Percentiles rank a stretch among this genome's conserved stretches.
These are phyloP conservation scores for Guadua angustifolia DNA, from an alignment of 176 grass and related monocot genomes.

Conservation along the genomic window DNA sequence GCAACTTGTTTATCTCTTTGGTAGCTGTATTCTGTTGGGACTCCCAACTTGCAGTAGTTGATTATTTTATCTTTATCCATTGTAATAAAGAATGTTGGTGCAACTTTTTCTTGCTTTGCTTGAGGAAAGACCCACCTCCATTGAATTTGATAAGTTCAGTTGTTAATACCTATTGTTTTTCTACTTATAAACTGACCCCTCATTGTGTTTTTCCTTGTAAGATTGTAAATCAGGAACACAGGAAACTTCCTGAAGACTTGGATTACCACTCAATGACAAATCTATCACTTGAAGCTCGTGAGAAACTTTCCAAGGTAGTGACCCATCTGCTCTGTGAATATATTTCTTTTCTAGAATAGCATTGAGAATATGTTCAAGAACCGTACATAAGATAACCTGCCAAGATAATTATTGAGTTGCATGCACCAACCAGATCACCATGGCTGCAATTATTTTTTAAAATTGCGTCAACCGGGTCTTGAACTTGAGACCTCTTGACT, in stretches of 20 bases:
- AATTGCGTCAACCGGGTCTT: too few relatives aligned
- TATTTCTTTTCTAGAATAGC: not conserved
- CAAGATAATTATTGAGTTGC: too few relatives aligned
- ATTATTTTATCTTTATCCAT: not conserved
- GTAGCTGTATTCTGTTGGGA: conserved; percentile 7
- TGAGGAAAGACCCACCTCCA: conserved; percentile 4
- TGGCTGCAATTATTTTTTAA: too few relatives aligned
- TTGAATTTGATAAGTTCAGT: conserved; percentile 17
- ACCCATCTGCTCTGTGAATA: not conserved
- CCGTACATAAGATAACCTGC: not conserved
- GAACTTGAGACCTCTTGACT: too few relatives aligned
- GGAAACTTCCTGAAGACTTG: conserved; percentile 80
- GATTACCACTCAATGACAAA: conserved; percentile 92
- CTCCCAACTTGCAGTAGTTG: not conserved
- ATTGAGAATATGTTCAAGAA: not conserved
- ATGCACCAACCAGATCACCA: too few relatives aligned
- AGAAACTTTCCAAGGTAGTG: conserved; percentile 95
- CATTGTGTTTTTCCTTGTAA: conserved; percentile 27
- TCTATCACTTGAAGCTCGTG: conserved; percentile 87
- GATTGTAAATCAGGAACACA: conserved; percentile 98
- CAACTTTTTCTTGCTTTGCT: not conserved
- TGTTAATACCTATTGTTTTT: conserved; percentile 14
- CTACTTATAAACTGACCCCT: conserved; percentile 12
- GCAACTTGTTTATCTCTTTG: conserved; percentile 27
- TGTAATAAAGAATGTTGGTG: not conserved